These are phyloP conservation scores for Hypoxylon sp. DNA, from an alignment of 2,329 filamentous ascomycete species.

Conservation along the genomic window DNA sequence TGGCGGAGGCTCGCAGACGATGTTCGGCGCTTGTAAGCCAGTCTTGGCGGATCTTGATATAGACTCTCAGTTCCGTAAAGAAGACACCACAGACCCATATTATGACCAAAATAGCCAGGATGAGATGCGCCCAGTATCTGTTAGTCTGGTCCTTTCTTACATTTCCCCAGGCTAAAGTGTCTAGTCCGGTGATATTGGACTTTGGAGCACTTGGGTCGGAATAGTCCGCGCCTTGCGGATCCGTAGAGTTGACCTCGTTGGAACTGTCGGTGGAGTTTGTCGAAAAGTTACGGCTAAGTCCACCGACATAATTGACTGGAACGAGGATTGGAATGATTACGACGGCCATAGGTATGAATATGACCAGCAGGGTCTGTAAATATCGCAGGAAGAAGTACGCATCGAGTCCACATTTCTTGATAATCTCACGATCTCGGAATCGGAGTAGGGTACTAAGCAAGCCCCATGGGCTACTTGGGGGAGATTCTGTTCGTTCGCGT, in stretches of 20 bases:
- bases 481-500: conserved; percentile 83
- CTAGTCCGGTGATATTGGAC: conserved; percentile 74
- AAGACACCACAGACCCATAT: conserved; percentile 89
- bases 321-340: conserved; percentile 88
- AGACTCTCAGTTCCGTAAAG: conserved; percentile 87
- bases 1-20: conserved; percentile 91
- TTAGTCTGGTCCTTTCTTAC: conserved; percentile 75
- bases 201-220: conserved; percentile 33
- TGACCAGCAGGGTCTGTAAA: conserved; percentile 85
- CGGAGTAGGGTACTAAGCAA: conserved; percentile 74
- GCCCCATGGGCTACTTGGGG: conserved; percentile 70
- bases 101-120: conserved; percentile 84
- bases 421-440: conserved; percentile 83
- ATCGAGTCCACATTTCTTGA: conserved; percentile 95
- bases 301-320: conserved; percentile 84
- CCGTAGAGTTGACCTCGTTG: conserved; percentile 35
- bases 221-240: conserved; percentile 40
- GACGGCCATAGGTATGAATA: conserved; percentile 86
- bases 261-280: conserved; percentile 45
- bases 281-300: conserved; percentile 71
- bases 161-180: conserved; percentile 90
- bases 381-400: conserved; percentile 91
- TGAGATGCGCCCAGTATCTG: conserved; percentile 86
- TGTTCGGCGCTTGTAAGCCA: conserved; percentile 96
- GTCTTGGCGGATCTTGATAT: conserved; percentile 93